Base-by-base conservation (phyloP, 2,329 filamentous ascomycete species). In the Achaetomium macrosporum region DNA sequence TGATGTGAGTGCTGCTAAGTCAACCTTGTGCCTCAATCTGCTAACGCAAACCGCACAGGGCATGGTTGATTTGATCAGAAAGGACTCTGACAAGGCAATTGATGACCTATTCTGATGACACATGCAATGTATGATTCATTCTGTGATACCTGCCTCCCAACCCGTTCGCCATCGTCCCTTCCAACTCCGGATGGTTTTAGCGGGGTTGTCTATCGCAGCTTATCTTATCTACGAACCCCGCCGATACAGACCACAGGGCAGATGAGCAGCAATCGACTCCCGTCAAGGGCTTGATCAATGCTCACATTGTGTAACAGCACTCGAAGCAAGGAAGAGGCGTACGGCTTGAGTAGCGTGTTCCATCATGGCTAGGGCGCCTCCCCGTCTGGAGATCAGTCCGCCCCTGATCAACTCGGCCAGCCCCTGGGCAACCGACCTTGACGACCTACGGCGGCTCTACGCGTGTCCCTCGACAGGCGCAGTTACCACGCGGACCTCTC, bases 1-100 rank as follows among this genome's bases (percentile, higher is more conserved):
- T 19, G 79, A 88, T 74, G 91, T 96, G 71, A 72, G 77, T 68
- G 37, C 25, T 1, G 43, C 71, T 60, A 33, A 11, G 42, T 40
- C 13, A 2, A 15, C n/a, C 17, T 15, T 33, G 2, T 13, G 8
- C 11, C 8, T 10, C 16, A n/a, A 9, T 10, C 15, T 10, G 30
- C 53, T 53, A 10, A 57, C 50, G 2, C 4, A 45, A 31, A 25
- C 44, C 55, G n/a, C 12, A 19, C n/a, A 95, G 90, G 93, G 92
- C 29, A 99, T 99, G 93, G 72, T 93, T 50, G 90, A 96, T 31
- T 72, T 99, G 64, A 96, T 99, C 65, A 87, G 88, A 66, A 88
- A 90, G 63, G 93, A 99, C 67, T 88, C 91, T 9, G 91, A 96
- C 68, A 96, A 96, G 73, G 84, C 85, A 15, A 87, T 99, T 59